These are phyloP conservation scores for Salicornia ramosissima DNA, from an alignment of 148 eudicot species.

Conservation along the genomic window DNA sequence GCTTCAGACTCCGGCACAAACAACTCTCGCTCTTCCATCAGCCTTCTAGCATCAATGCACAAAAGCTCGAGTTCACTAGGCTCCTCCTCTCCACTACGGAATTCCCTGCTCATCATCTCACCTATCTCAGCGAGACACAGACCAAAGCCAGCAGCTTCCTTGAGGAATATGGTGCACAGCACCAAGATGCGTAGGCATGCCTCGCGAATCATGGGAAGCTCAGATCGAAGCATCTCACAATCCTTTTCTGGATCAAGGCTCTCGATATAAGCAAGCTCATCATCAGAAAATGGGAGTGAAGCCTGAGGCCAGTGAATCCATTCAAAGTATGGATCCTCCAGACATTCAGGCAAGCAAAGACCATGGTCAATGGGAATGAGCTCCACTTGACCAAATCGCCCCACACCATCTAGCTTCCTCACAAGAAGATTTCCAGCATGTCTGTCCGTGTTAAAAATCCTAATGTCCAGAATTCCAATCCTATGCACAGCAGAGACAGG, in stretches of 20 bases:
- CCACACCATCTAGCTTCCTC: conserved; percentile 66
- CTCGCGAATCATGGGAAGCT: conserved; percentile 94
- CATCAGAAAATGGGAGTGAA: conserved; percentile 87
- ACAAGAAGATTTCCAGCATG: conserved; percentile 93
- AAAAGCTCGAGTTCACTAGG: conserved; percentile 91
- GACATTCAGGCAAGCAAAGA: conserved; percentile 85
- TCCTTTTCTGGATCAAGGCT: conserved; percentile 66
- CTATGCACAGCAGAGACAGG: conserved; percentile 89
- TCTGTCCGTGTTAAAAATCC: conserved; percentile 92
- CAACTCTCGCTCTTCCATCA: conserved; percentile 51
- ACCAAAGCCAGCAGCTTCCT: conserved; percentile 83
- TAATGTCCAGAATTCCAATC: conserved; percentile 83
- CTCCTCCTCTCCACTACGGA: conserved; percentile 86
- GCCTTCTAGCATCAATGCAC: conserved; percentile 76
- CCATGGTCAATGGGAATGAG: conserved; percentile 97
- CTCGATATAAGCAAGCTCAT: conserved; percentile 77
- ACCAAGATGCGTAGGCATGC: conserved; percentile 78
- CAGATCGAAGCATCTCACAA: conserved; percentile 63
- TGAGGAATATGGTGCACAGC: conserved; percentile 79
- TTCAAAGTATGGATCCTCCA: conserved; percentile 98
- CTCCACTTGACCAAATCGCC: conserved; percentile 82
- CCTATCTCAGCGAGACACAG: conserved; percentile 97
- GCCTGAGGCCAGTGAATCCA: conserved; percentile 99
- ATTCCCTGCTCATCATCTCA: conserved; percentile 98
- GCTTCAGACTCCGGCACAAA: conserved; percentile 39